Conservation (phyloP, 345 rosid species). For the Citrus reticulata region DNA sequence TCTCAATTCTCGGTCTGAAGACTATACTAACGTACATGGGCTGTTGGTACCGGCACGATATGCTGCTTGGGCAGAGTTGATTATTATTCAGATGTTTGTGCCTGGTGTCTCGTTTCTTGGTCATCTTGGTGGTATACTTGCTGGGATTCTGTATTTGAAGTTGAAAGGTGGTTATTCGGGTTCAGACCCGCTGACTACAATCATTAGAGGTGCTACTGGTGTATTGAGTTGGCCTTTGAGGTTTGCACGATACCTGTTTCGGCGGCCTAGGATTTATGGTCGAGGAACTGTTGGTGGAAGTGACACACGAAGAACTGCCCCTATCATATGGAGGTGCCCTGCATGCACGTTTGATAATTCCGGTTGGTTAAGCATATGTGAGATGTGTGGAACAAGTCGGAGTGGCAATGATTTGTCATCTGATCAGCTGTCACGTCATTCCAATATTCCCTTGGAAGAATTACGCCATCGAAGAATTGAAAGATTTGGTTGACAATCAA, state of each 20-base stretch:
- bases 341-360: slow-evolving; percentile 85
- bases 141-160: slow-evolving; percentile 74
- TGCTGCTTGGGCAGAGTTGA: slow-evolving; percentile 95
- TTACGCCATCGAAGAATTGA: slow-evolving; percentile 78
- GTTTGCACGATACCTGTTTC: slow-evolving; percentile 36
- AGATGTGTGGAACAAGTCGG: slow-evolving; percentile 77
- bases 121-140: slow-evolving; percentile 94
- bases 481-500: slow-evolving; percentile 51
- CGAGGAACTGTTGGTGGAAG: slow-evolving; percentile 66
- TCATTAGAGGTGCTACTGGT: slow-evolving; percentile 38
- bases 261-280: slow-evolving; percentile 54
- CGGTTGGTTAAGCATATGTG: slow-evolving; percentile 52
- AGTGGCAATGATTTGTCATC: slow-evolving; percentile 30
- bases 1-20: slow-evolving; percentile 68
- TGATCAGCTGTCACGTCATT: slow-evolving; percentile 17
- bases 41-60: slow-evolving; percentile 62
- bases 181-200: slow-evolving; percentile 46
- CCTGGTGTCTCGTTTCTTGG: slow-evolving; percentile 91
- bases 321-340: slow-evolving; percentile 78
- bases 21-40: slow-evolving; percentile 60
- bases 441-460: slow-evolving; percentile 61
- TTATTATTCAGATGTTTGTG: slow-evolving; percentile 84
- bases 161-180: slow-evolving; percentile 54
- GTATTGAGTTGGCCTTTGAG: slow-evolving; percentile 60
- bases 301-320: slow-evolving; percentile 30